Base-by-base conservation (phyloP, 2,329 filamentous ascomycete species). In the Pseudocercospora crystallina region DNA sequence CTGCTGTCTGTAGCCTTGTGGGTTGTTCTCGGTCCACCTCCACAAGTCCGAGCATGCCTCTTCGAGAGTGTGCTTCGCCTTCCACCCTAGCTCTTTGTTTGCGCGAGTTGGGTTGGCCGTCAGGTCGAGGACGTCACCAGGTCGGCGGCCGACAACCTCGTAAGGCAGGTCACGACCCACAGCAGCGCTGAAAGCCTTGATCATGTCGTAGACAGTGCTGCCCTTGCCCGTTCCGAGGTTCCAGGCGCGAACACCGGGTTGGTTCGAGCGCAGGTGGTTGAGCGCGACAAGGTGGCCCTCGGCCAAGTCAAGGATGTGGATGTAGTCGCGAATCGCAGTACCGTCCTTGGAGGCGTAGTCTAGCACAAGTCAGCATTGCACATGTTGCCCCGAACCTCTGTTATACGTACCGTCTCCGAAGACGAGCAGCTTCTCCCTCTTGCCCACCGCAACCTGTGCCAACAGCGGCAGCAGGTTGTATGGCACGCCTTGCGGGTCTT, bases 1-100 rank as follows among this genome's bases (percentile, higher is more conserved):
- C 60, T 90, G 80, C 75, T 97, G 91, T 60, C 88, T 82, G 77
- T 97, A 97, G 15, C 94, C 94, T 74, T 91, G 84, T 17, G 94
- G 94, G 76, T 97, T 97, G 76, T 96, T 97, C 75, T 87, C 80
- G 12, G 95, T 95, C 94, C 94, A 99, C 67, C 84, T 85, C 94
- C 94, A 99, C 60, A 99, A 79, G 72, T 99, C 90, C 62, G 85
- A 83, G 71, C 94, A 99, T 20, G 92, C 91, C 71, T 96, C 84
- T 75, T 97, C 92, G 69, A 99, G 83, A 14, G 88, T 91, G 51
- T 87, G 79, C 76, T 95, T 82, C 1, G 94, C 91, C 79, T 91
- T 91, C 94, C 94, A 99, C 57, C 84, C 78, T 47, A 99, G 80
- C 76, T 99, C 94, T 69, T 83, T 76, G 74, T 95, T 95, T 45